Evolutionary conservation across 2,329 filamentous ascomycete genomes (phyloP).

Genomic region (Ascochyta clinopodiicola): DNA sequence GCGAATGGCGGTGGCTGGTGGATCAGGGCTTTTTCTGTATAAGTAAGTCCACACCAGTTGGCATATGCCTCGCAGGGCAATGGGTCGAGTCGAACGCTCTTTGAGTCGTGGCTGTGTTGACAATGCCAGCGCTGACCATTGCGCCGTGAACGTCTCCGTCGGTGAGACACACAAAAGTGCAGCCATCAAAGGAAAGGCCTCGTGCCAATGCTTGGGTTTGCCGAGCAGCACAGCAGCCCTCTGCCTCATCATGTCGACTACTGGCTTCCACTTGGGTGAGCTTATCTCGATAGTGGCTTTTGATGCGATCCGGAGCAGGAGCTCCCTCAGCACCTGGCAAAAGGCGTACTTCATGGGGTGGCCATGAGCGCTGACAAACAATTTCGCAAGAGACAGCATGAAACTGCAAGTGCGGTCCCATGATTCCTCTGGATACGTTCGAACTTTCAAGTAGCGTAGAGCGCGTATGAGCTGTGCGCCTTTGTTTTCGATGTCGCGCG

Average conservation of each 20-base stretch:
- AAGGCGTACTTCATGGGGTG: conserved; percentile 92
- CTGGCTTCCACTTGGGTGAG: conserved; percentile 84
- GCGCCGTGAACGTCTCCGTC: conserved; percentile 79
- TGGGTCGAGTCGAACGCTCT: conserved; percentile 77
- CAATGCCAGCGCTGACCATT: conserved; percentile 85
- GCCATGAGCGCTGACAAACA: conserved; percentile 86
- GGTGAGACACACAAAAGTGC: conserved; percentile 88
- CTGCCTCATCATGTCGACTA: conserved; percentile 78
- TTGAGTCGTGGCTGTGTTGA: conserved; percentile 82
- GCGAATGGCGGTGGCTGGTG: conserved; percentile 68
- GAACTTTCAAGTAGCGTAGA: conserved; percentile 87
- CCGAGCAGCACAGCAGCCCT: conserved; percentile 83
- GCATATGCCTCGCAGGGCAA: conserved; percentile 88
- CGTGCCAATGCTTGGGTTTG: conserved; percentile 91
- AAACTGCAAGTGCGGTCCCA: conserved; percentile 93
- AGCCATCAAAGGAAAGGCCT: conserved; percentile 86
- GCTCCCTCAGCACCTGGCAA: conserved; percentile 86
- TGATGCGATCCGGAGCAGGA: conserved; percentile 86
- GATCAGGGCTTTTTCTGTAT: conserved; percentile 77
- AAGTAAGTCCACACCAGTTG: conserved; percentile 94
- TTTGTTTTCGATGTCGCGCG: conserved; percentile 76
- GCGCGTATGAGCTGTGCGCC: conserved; percentile 87
- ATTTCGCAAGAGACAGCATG: conserved; percentile 77
- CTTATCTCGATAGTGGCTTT: conserved; percentile 79
- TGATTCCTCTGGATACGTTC: conserved; percentile 71